phyloP scores from a whole-genome alignment of 768 basidiomycete species.

The Tylopilus cervinicoccineus region DNA sequence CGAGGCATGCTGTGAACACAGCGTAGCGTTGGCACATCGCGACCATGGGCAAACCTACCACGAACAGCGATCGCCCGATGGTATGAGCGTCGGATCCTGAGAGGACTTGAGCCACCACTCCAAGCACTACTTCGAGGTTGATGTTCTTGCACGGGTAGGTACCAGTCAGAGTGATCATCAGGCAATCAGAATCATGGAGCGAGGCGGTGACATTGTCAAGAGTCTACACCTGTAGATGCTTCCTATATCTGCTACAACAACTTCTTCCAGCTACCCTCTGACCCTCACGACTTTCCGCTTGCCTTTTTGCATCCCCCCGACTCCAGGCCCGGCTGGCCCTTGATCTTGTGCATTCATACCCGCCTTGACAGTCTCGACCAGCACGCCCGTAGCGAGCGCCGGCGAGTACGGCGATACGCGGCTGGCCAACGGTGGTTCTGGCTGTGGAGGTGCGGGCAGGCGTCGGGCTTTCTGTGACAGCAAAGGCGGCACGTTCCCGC shows the following conservation, averaged over 20 bases:
- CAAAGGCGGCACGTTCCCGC: conserved; percentile 28
- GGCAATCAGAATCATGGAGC: no score
- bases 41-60: no score
- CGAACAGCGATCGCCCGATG: no score
- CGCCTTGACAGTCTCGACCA: conserved; percentile 81
- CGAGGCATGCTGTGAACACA: no score
- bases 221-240: conserved; percentile 19
- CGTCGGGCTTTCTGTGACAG: conserved; percentile 32
- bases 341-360: conserved; percentile 71
- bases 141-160: no score
- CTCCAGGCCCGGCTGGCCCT: conserved; percentile 33
- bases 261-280: conserved; percentile 39
- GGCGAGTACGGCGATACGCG: conserved; percentile 82
- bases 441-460: conserved; percentile 73
- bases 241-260: conserved; percentile 6
- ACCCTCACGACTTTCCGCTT: conserved; percentile 80
- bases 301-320: conserved; percentile 51
- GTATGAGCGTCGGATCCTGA: no score
- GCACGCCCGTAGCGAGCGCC: conserved; percentile 67
- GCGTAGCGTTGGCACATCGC: no score
- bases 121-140: no score
- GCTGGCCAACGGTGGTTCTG: conserved; percentile 65
- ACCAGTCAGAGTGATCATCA: no score
- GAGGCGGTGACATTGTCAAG: no score
- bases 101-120: no score